Conservation (phyloP, 2,329 filamentous ascomycete species). For the Xylariaceae sp. region DNA sequence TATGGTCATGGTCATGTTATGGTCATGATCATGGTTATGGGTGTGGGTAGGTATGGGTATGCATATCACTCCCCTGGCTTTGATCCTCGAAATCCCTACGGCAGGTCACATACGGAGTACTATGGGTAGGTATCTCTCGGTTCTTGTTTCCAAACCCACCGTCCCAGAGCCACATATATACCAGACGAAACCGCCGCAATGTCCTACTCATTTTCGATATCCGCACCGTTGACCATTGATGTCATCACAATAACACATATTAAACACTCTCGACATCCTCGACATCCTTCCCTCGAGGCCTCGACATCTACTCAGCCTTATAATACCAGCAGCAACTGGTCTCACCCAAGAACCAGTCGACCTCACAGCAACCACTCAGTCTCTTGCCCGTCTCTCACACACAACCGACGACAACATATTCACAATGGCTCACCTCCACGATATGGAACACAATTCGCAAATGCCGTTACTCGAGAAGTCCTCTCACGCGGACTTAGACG, state of each 20-base stretch:
- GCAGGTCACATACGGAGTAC: neutral
- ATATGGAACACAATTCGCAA: slow-evolving; percentile 2
- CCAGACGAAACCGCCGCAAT: neutral
- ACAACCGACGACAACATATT: neutral
- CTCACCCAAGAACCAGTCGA: too few species aligned
- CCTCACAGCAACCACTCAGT: neutral
- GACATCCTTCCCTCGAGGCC: neutral
- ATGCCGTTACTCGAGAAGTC: slow-evolving; percentile 9
- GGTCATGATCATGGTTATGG: neutral
- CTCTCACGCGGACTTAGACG: neutral
- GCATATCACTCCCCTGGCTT: neutral
- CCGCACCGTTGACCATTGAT: neutral
- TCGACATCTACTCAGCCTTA: too few species aligned
- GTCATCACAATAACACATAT: too few species aligned
- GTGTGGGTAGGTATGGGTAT: neutral
- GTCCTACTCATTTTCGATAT: neutral
- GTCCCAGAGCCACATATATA: slow-evolving; percentile 13
- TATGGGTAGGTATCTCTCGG: neutral
- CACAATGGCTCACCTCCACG: slow-evolving; percentile 6
- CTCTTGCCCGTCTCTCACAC: neutral
- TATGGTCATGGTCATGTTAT: neutral
- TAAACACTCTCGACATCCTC: neutral
- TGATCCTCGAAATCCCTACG: neutral
- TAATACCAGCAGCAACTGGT: too few species aligned
- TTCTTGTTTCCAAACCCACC: neutral